Evolutionary conservation across 352 stramenopile species (phyloP).

Genomic region (Globisporangium abappressorium): DNA sequence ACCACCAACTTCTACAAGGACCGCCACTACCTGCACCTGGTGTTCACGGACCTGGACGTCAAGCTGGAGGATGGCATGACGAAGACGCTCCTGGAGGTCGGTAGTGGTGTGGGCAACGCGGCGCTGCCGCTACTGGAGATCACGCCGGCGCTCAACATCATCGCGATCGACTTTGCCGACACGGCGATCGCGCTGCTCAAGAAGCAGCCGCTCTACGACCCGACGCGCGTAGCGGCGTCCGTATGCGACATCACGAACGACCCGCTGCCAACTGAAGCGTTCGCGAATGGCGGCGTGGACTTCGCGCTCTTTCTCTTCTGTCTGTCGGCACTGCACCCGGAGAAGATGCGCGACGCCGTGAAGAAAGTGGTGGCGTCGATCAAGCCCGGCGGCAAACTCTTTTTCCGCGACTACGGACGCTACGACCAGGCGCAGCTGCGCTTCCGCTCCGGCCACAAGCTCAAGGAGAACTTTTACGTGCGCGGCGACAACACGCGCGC

Average conservation of each 20-base stretch:
- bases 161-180: constrained; percentile 93
- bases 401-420: constrained; percentile 95
- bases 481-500: constrained; percentile 94
- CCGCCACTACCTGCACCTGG: constrained; percentile 91
- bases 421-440: constrained; percentile 96
- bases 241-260: constrained; percentile 88
- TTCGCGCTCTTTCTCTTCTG: constrained; percentile 86
- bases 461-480: constrained; percentile 95
- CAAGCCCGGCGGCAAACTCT: constrained; percentile 75
- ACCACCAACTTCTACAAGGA: constrained; percentile 95
- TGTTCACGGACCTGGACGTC: constrained; percentile 86
- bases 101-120: constrained; percentile 94
- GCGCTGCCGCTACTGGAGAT: constrained; percentile 93
- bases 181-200: constrained; percentile 91
- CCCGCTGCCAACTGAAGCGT: constrained; percentile 45
- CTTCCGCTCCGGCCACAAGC: constrained; percentile 81
- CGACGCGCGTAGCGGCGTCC: constrained; percentile 56
- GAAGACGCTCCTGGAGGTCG: constrained; percentile 90
- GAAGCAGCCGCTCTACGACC: constrained; percentile 83
- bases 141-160: constrained; percentile 80
- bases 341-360: constrained; percentile 85
- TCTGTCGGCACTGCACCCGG: constrained; percentile 89
- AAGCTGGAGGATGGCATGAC: constrained; percentile 41
- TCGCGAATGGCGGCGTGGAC: constrained; percentile 66
- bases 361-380: constrained; percentile 84